phyloP scores from a whole-genome alignment of 257 asterid species.

The Asclepias syriaca region DNA sequence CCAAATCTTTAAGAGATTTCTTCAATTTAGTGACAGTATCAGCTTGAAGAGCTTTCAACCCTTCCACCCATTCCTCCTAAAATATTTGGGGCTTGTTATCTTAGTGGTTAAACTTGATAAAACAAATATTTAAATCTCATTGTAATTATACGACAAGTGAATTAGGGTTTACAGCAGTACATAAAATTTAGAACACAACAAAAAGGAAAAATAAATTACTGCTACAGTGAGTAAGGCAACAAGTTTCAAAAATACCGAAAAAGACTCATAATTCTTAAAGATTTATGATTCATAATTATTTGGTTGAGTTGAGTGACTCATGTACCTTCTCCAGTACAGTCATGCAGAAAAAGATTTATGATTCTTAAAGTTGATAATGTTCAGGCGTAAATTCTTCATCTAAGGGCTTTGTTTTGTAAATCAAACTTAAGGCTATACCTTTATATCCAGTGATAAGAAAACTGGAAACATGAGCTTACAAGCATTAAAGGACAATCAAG shows the following conservation, averaged over 20 bases:
- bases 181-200: not conserved
- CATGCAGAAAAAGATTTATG: not conserved
- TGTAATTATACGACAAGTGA: not conserved
- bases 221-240: not conserved
- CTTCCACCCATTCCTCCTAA: conserved; percentile 86
- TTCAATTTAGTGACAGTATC: conserved; percentile 48
- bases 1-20: conserved; percentile 58
- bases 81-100: conserved; percentile 1
- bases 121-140: not conserved
- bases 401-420: not conserved
- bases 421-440: not conserved
- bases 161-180: not conserved
- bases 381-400: not conserved
- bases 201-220: not conserved
- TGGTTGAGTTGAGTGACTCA: not conserved
- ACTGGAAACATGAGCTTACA: not conserved
- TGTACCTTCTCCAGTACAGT: not conserved
- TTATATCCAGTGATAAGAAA: not conserved
- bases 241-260: not conserved
- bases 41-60: conserved; percentile 56
- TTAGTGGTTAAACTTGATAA: not conserved
- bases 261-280: no score
- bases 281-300: not conserved
- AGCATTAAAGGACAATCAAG: not conserved
- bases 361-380: not conserved